Evolutionary conservation across 1,284 basidiomycete genomes (phyloP).

Genomic region (Ganoderma sinense): DNA sequence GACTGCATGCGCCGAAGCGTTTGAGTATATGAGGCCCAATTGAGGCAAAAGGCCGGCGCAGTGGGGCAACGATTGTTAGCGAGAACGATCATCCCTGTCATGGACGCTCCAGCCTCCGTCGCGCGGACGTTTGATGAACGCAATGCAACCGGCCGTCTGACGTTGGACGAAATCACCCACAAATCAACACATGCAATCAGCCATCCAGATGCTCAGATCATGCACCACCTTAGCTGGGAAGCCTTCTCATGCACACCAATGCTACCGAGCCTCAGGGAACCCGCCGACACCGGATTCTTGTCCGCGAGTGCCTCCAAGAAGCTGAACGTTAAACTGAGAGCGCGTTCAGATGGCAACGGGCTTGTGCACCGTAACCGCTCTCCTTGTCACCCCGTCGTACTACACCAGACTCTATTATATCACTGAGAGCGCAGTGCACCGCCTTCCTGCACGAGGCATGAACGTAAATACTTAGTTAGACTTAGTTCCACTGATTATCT

Average conservation of each 20-base stretch:
- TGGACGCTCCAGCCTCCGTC: constrained; percentile 14
- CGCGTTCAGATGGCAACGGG: constrained; percentile 7
- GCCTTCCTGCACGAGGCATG: not conserved
- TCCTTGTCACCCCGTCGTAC: not conserved
- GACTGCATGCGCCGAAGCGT: constrained; percentile 21
- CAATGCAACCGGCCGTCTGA: not conserved
- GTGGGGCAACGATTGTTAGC: constrained; percentile 11
- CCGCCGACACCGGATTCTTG: constrained; percentile 13
- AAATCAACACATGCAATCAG: not conserved
- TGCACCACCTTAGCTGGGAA: not conserved
- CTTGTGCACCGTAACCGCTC: not conserved
- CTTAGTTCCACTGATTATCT: not conserved
- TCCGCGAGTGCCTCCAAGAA: constrained; percentile 15
- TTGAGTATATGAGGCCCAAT: constrained; percentile 28
- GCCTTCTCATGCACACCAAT: not conserved
- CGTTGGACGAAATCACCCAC: constrained; percentile 18
- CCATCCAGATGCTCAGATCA: constrained; percentile 1
- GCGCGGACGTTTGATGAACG: constrained; percentile 28
- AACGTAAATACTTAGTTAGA: no score
- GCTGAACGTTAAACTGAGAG: constrained; percentile 8
- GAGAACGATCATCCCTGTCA: constrained; percentile 23
- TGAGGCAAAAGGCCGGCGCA: constrained; percentile 9
- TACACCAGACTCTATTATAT: not conserved
- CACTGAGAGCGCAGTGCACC: not conserved
- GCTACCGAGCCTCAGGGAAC: constrained; percentile 21